phyloP scores from a whole-genome alignment of 768 basidiomycete species.

The Tubosaeta brunneosetosa region DNA sequence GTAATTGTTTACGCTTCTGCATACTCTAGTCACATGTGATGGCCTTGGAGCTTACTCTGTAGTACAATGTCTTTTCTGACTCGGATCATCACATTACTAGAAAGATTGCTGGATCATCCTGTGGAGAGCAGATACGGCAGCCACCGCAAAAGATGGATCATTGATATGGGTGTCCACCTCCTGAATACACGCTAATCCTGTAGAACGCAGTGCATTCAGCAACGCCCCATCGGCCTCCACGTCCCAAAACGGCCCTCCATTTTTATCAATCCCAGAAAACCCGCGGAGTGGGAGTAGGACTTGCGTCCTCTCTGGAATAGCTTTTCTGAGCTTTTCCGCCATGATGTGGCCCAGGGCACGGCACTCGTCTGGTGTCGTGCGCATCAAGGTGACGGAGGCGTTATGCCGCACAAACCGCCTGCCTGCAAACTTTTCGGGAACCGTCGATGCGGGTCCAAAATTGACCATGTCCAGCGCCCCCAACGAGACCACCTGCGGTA shows the following conservation, averaged over 20 bases:
- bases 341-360: constrained; percentile 19
- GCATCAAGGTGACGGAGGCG: constrained; percentile 28
- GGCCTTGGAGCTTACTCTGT: constrained; percentile 1
- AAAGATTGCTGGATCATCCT: constrained; percentile 10
- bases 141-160: constrained; percentile 19
- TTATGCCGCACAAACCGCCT: constrained; percentile 24
- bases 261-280: constrained; percentile 23
- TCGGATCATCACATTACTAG: neutral
- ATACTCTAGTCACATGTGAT: constrained; percentile 10
- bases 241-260: constrained; percentile 23
- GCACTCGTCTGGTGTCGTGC: constrained; percentile 25
- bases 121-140: constrained; percentile 15
- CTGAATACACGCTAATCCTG: constrained; percentile 15
- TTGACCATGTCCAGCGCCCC: constrained; percentile 34
- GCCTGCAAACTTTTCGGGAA: constrained; percentile 16
- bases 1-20: constrained; percentile 35
- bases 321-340: constrained; percentile 16
- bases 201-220: constrained; percentile 13
- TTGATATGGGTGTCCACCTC: constrained; percentile 27
- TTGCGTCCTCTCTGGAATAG: constrained; percentile 13
- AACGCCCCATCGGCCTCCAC: constrained; percentile 22
- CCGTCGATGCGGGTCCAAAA: constrained; percentile 27
- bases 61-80: neutral
- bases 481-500: constrained; percentile 29
- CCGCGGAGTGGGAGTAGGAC: constrained; percentile 25